phyloP scores from a whole-genome alignment of 495 filamentous ascomycete genomes.

The Barbatosphaeria neglecta region DNA sequence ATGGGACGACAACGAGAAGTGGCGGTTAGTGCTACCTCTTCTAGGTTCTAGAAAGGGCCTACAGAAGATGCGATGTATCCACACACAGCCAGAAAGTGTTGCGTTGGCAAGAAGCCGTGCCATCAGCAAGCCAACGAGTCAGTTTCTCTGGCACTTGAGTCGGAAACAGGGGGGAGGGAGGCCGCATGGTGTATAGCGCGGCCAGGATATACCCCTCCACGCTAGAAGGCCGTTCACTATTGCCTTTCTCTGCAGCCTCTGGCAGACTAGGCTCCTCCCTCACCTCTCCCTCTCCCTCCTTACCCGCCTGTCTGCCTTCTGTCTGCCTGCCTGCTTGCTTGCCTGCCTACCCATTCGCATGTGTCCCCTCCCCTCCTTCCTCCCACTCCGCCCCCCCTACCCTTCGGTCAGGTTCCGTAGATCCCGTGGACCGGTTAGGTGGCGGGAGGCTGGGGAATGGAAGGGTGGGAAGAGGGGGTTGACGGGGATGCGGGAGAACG shows the following conservation, averaged over 20 bases:
- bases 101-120: neutral
- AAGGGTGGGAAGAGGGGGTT: neutral
- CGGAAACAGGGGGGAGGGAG: too few species aligned
- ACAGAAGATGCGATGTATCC: neutral
- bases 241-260: neutral
- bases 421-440: neutral
- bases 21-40: neutral
- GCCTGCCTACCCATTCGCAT: too few species aligned
- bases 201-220: neutral
- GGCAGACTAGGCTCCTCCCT: too few species aligned
- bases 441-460: neutral
- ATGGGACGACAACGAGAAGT: neutral
- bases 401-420: neutral
- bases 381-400: neutral
- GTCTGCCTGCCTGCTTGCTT: too few species aligned
- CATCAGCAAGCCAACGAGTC: neutral
- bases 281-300: too few species aligned
- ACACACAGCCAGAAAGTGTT: neutral
- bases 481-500: neutral
- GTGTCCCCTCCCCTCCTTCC: too few species aligned
- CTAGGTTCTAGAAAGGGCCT: neutral
- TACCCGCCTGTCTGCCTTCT: too few species aligned
- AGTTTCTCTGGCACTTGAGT: too few species aligned
- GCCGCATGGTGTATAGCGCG: neutral
- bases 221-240: too few species aligned